Evolutionary conservation across 805 yeast species (phyloP).

Genomic region (Maudiozyma saulgeensis): DNA sequence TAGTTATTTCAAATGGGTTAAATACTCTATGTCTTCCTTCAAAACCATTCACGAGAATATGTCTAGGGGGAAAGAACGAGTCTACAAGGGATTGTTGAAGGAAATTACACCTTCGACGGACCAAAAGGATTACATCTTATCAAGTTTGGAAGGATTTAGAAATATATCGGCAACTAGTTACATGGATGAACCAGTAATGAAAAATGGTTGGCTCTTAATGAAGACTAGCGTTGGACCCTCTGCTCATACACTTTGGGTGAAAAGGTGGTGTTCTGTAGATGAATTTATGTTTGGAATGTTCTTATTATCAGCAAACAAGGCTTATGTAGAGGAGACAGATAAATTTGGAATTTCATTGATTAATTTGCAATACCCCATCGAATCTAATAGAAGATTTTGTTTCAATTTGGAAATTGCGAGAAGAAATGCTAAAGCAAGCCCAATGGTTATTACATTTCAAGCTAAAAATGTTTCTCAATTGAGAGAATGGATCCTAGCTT

Average conservation of each 20-base stretch:
- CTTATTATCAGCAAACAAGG: slow-evolving; percentile 50
- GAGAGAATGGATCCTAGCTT: slow-evolving; percentile 62
- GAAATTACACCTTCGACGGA: slow-evolving; percentile 53
- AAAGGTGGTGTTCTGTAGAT: slow-evolving; percentile 72
- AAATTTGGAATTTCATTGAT: slow-evolving; percentile 74
- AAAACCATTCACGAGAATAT: slow-evolving; percentile 29
- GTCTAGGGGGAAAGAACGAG: slow-evolving; percentile 43
- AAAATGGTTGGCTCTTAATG: slow-evolving; percentile 80
- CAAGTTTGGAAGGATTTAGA: slow-evolving; percentile 28
- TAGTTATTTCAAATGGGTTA: slow-evolving; percentile 10
- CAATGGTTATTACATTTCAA: slow-evolving; percentile 42
- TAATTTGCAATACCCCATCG: slow-evolving; percentile 41
- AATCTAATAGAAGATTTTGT: slow-evolving; percentile 66
- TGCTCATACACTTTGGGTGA: slow-evolving; percentile 60
- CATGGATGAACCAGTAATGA: slow-evolving; percentile 31
- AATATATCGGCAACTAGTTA: not conserved
- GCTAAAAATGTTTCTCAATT: slow-evolving; percentile 66
- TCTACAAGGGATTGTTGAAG: slow-evolving; percentile 47
- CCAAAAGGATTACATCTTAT: slow-evolving; percentile 40
- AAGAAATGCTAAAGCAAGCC: slow-evolving; percentile 16
- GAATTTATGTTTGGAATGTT: slow-evolving; percentile 77
- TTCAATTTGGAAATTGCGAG: slow-evolving; percentile 56
- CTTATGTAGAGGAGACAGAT: slow-evolving; percentile 79
- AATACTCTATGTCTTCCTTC: slow-evolving; percentile 3
- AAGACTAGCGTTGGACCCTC: slow-evolving; percentile 49